These are phyloP conservation scores for Acorus gramineus DNA, from an alignment of 106 monocot genomes.

Conservation along the genomic window DNA sequence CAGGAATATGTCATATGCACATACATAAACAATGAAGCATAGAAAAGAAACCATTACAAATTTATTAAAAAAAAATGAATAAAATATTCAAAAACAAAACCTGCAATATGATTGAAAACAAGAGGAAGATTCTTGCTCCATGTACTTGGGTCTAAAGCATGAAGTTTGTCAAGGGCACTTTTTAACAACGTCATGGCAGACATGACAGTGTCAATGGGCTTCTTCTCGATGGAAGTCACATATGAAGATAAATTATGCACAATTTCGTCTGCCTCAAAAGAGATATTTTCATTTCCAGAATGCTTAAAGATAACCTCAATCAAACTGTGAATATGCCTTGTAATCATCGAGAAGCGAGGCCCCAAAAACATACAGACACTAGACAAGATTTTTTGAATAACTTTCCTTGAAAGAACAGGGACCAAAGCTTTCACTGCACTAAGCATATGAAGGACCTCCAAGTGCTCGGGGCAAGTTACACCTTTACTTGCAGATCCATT, in stretches of 20 bases:
- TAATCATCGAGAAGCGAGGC: conserved; percentile 27
- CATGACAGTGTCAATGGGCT: conserved; percentile 48
- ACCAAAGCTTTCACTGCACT: conserved; percentile 36
- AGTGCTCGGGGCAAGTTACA: conserved; percentile 23
- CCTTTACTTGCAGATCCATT: conserved; percentile 13
- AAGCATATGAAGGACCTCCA: conserved; percentile 48
- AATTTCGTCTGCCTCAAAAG: conserved; percentile 34
- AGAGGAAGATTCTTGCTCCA: conserved; percentile 45
- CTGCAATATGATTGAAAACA: conserved; percentile 51
- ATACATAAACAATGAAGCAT: too few species aligned
- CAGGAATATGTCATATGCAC: too few species aligned
- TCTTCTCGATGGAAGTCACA: conserved; percentile 38
- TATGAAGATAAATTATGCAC: conserved; percentile 38
- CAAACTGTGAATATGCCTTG: conserved; percentile 46
- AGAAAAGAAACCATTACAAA: too few species aligned
- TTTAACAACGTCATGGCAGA: conserved; percentile 43
- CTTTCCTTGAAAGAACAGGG: conserved; percentile 44
- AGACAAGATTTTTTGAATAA: conserved; percentile 31
- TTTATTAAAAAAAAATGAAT: background rate
- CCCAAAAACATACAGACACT: conserved; percentile 38
- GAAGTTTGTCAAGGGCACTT: conserved; percentile 36
- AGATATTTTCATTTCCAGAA: conserved; percentile 26
- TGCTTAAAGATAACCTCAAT: conserved; percentile 43
- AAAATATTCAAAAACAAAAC: conserved; percentile 26
- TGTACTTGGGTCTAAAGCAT: conserved; percentile 28